phyloP scores from a whole-genome alignment of 2,329 filamentous ascomycete genomes.

The Aspergillus oerlinghausenensis region DNA sequence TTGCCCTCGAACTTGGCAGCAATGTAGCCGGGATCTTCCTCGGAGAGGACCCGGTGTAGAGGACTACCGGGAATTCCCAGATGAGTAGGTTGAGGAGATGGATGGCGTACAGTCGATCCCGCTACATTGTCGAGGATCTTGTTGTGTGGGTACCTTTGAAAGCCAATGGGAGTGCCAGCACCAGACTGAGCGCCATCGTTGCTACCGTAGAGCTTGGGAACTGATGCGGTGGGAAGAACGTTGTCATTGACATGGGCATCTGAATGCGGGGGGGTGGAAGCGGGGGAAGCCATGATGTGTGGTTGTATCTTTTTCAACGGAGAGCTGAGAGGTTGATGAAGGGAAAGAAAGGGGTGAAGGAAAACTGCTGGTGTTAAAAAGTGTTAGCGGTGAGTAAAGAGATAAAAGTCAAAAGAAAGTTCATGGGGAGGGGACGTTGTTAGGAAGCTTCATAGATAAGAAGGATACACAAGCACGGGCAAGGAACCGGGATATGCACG shows the following conservation, averaged over 20 bases:
- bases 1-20: conserved; percentile 93
- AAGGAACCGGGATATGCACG: conserved; percentile 1
- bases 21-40: conserved; percentile 88
- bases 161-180: conserved; percentile 38
- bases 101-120: conserved; percentile 56
- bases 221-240: conserved; percentile 24
- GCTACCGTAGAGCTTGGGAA: conserved; percentile 30
- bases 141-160: conserved; percentile 45
- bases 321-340: neutral
- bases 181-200: conserved; percentile 33
- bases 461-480: conserved; percentile 6
- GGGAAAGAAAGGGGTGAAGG: neutral
- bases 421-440: neutral
- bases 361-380: neutral
- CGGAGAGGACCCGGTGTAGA: conserved; percentile 69
- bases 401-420: neutral
- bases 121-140: conserved; percentile 55
- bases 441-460: conserved; percentile 9
- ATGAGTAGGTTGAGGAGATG: conserved; percentile 85
- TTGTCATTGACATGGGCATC: conserved; percentile 25
- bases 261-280: conserved; percentile 23
- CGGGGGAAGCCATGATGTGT: conserved; percentile 28
- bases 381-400: neutral
- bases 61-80: conserved; percentile 63
- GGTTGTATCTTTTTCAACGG: neutral